Evolutionary conservation across 2,329 filamentous ascomycete genomes (phyloP), one percentile per base, ranked within the genome.

Genomic region (Torrubiellomyces zombiae): DNA sequence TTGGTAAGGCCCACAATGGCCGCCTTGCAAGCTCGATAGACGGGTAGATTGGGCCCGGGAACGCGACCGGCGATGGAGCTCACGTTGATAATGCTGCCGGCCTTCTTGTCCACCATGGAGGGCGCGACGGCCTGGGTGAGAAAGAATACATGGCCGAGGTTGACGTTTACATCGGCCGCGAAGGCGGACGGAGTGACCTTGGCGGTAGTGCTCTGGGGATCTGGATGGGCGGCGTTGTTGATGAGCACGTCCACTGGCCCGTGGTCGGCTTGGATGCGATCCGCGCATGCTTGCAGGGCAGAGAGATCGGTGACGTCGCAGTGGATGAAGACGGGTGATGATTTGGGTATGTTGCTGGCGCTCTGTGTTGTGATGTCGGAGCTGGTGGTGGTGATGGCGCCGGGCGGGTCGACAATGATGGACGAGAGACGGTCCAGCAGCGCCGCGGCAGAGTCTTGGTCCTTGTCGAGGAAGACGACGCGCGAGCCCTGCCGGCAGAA

Each of bases 151-250:
- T 62, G 58, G 0, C 56, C 42, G 16, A 60, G 41, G 28, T 61
- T 62, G 14, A 52, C 44, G 19, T 50, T 51, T 18, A 67, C 34
- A 32, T 55, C 53, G 5, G 32, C 23, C 8, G 60, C 54, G 44
- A 53, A 63, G 3, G 43, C 42, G 30, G 50, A 51, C 0, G 48
- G 35, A 3, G 56, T 59, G 6, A 60, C 47, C 0, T 45, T 28
- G 8, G 34, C 26, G 2, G 50, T 56, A 3, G 37, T 25, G 0
- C 36, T 39, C 10, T 23, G 26, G 13, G 33, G 33, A 11, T 33
- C 34, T 4, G 32, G 36, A 1, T 31, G 32, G 0, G 78, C 81
- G 11, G 82, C 81, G 47, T 89, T 91, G 59, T 91, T 89, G 55
- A 92, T 56, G 25, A 91, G 54, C 34, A 89, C 76, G 48, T 91